A percentile compares a stretch with the other conserved stretches of the same genome.
phyloP scores from a whole-genome alignment of 2,329 filamentous ascomycete species.

The Colletotrichum spinosum region DNA sequence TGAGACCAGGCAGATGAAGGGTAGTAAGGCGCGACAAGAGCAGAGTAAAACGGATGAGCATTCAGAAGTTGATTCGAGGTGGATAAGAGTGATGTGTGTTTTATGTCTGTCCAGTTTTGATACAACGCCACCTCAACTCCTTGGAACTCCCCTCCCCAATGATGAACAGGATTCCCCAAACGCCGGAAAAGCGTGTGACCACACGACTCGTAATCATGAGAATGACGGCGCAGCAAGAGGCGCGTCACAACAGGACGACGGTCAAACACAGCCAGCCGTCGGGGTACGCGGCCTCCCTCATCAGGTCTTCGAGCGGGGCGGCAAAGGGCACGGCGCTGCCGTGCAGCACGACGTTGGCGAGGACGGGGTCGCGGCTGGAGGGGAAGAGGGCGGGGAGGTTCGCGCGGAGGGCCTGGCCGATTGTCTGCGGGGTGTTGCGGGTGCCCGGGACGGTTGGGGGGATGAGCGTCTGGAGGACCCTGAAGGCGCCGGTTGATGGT shows the following conservation, averaged over 20 bases:
- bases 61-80: background rate
- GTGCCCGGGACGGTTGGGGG: slow-evolving; percentile 55
- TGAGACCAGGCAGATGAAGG: background rate
- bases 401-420: slow-evolving; percentile 82
- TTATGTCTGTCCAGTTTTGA: background rate
- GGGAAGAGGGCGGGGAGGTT: slow-evolving; percentile 88
- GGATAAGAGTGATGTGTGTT: background rate
- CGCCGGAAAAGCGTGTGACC: background rate
- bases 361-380: slow-evolving; percentile 83
- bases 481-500: slow-evolving; percentile 65
- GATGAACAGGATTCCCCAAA: background rate
- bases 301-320: slow-evolving; percentile 84
- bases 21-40: too few species aligned
- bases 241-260: slow-evolving; percentile 73
- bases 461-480: slow-evolving; percentile 81
- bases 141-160: background rate
- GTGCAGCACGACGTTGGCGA: slow-evolving; percentile 88
- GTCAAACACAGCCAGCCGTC: slow-evolving; percentile 93
- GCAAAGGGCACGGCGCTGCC: slow-evolving; percentile 85
- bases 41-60: too few species aligned
- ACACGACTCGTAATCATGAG: too few species aligned
- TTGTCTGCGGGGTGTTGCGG: slow-evolving; percentile 57
- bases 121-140: background rate
- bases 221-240: too few species aligned
- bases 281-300: slow-evolving; percentile 84